Percentiles rank a stretch among this genome's conserved stretches.
phyloP scores from a whole-genome alignment of 2,329 filamentous ascomycete species.

The Penicillium sp. region DNA sequence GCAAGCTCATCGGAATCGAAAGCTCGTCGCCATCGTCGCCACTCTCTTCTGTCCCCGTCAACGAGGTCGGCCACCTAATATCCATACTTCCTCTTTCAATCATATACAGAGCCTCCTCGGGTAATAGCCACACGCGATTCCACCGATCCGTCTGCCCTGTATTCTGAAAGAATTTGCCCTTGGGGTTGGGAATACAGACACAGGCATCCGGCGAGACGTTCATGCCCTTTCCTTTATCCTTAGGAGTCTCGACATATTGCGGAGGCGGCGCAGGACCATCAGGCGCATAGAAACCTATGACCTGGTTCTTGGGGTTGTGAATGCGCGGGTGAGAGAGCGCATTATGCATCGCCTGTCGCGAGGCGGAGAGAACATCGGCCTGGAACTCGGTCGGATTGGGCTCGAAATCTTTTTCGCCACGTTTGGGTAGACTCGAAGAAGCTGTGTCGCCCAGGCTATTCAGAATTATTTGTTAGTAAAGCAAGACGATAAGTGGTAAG shows the following conservation, averaged over 20 bases:
- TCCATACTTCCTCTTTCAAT: conserved; percentile 86
- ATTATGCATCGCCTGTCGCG: conserved; percentile 83
- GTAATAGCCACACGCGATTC: conserved; percentile 76
- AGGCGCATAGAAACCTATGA: conserved; percentile 73
- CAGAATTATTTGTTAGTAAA: conserved; percentile 30
- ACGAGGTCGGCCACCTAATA: conserved; percentile 72
- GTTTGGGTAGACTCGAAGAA: conserved; percentile 67
- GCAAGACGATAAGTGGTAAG: conserved; percentile 15
- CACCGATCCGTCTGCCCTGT: conserved; percentile 69
- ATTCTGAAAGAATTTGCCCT: conserved; percentile 70
- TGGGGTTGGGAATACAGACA: conserved; percentile 70
- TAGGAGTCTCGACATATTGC: conserved; percentile 11
- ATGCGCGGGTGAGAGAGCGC: conserved; percentile 76
- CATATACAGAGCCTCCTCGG: conserved; percentile 87
- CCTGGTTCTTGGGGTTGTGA: conserved; percentile 66
- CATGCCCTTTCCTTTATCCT: conserved; percentile 13
- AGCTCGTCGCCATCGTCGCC: conserved; percentile 47
- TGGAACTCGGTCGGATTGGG: conserved; percentile 84
- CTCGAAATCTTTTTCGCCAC: conserved; percentile 97
- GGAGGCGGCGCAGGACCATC: conserved; percentile 42
- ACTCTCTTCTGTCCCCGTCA: conserved; percentile 23
- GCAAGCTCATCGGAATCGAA: conserved; percentile 82
- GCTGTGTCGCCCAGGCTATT: conserved; percentile 34
- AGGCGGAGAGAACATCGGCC: conserved; percentile 73
- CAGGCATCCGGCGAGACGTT: conserved; percentile 35